phyloP scores from a whole-genome alignment of 305 asterid species.

The Salvia sclarea region DNA sequence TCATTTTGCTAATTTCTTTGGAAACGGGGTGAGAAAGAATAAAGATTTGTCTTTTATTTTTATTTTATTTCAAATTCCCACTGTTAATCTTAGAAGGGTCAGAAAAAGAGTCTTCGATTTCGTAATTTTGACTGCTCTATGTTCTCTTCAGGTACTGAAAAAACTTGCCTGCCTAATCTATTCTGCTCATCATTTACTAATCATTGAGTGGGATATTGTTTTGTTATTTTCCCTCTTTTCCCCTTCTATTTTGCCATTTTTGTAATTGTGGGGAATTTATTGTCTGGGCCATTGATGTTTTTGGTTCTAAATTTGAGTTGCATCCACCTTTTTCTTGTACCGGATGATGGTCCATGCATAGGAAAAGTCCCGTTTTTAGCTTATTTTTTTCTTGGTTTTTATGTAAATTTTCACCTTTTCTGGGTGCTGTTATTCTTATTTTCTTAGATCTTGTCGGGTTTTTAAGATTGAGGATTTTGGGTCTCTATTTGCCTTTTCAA shows the following conservation, averaged over 20 bases:
- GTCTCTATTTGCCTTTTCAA: background rate
- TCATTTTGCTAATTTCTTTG: slow-evolving; percentile 27
- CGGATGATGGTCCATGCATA: slow-evolving; percentile 39
- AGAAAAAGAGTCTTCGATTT: slow-evolving; percentile 39
- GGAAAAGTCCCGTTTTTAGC: slow-evolving; percentile 15
- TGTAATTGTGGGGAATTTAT: slow-evolving; percentile 27
- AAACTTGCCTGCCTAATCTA: slow-evolving; percentile 22
- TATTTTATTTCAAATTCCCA: slow-evolving; percentile 26
- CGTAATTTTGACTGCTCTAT: slow-evolving; percentile 36
- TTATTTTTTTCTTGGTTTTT: background rate
- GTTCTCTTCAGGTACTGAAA: slow-evolving; percentile 42
- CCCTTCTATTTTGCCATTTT: slow-evolving; percentile 31
- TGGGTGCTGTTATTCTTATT: slow-evolving; percentile 8
- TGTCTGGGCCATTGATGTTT: slow-evolving; percentile 35
- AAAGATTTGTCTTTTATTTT: background rate
- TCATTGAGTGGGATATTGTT: slow-evolving; percentile 40
- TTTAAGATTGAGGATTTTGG: slow-evolving; percentile 14
- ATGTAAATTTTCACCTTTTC: background rate
- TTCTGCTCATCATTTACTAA: slow-evolving; percentile 46
- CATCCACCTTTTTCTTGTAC: slow-evolving; percentile 26
- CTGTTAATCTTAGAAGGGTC: slow-evolving; percentile 38
- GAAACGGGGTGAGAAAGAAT: background rate
- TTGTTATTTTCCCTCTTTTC: background rate
- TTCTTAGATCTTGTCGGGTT: slow-evolving; percentile 41
- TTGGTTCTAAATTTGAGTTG: slow-evolving; percentile 30